Evolutionary conservation across 768 basidiomycete genomes (phyloP), one percentile per base, ranked within the genome.

Genomic region (Lentinula detonsa): DNA sequence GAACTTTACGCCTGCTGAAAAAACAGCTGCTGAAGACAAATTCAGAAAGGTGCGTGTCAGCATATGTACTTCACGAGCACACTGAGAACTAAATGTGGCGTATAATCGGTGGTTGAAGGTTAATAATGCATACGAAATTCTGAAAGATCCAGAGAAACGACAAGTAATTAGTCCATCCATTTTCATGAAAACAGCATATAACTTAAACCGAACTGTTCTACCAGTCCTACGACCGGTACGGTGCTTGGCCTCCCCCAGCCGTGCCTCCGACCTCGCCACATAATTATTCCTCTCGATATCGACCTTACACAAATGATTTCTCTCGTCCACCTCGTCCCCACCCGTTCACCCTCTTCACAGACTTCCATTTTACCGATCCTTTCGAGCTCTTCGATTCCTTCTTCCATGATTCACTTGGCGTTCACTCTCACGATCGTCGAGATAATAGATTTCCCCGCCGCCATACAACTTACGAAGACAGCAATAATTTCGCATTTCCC

Each of bases 111-210:
- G 53, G 48, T 4, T 35, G 5, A 51, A 91, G 86, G 81, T 91
- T 49, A 88, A 86, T 65, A 87, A 90, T 63, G 89, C 90, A 33
- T 92, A 91, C 66, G 90, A 92, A 69, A 81, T 93, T 2, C 72
- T 93, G 58, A 84, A 69, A 55, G 84, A 93, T 66, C 66, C 80
- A 1, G 72, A 80, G 57, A 91, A 81, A 61, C 83, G 88, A 55
- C 77, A 74, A 66, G 80, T 85, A 66, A 58, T 79, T 39, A 28
- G 66, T 8, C 23, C 28, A 6, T 53, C 1, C 16, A 51, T 51
- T n/a, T 51, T 59, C 2, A 28, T 52, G 42, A 16, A 28, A 42
- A 45, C 46, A 21, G 37, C 49, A 28, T 35, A 34, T 33, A 15
- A 28, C n/a, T 34, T 6, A 40, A 48, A 33, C 21, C 37, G 34